Base-by-base conservation (phyloP, 2,329 filamentous ascomycete species). In the Botrytis pseudocinerea region DNA sequence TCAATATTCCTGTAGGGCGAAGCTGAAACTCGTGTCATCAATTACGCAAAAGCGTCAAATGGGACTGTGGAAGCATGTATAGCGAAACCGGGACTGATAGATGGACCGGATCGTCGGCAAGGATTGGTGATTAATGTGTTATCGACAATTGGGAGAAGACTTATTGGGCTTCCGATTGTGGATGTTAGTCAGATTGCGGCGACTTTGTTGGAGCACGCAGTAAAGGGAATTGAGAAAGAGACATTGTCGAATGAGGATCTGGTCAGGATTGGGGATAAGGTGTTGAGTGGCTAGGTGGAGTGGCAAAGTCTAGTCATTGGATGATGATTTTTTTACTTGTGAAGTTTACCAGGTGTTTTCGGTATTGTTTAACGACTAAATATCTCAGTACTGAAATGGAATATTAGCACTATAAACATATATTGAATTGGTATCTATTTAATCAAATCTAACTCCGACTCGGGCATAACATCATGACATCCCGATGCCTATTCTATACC, bases 81-180 rank as follows among this genome's bases (percentile, higher is more conserved):
- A 1, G 83, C 80, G 9, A 86, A 84, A 72, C 82, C 84, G 0
- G 85, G 85, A 0, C 73, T 85, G 25, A 84, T 88, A 70, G 80
- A 77, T 25, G 78, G 75, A 22, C 78, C 80, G 2, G 80, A 80
- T 2, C 74, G 74, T 35, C 38, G 32, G n/a, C 60, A 35, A 28
- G 60, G 40, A 2, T 32, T 78, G 2, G 14, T 78, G 48, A 77
- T 73, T n/a, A 57, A 71, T 7, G 73, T 78, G 9, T 35, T 80
- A 22, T 77, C 75, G 0, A 74, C 75, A 6, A 59, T 80, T 32
- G 60, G 79, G 9, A 54, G 76, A 10, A 62, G 70, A 16, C 44
- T 80, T 5, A 75, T 80, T 28, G 78, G 80, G 12, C 70, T 85
- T 16, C 81, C 83, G 0, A 80, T 75, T 1, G 79, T 86, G 1